These are phyloP conservation scores for Saussurea involucrata DNA, from an alignment of 129 eudicot genomes.

Conservation along the genomic window DNA sequence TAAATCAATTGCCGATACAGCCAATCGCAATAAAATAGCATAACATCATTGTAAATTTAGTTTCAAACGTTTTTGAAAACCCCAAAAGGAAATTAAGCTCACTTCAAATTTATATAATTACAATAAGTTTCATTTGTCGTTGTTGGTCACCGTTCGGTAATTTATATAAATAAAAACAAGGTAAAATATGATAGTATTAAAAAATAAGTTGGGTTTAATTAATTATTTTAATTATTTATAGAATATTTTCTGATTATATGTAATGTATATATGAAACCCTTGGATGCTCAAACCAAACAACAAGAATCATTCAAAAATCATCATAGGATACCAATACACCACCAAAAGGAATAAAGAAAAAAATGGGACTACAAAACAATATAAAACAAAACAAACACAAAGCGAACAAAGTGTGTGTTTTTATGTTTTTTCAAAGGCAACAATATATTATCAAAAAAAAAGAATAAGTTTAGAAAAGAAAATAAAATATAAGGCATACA, in stretches of 20 bases:
- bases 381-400: conserved; percentile 6
- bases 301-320: conserved; percentile 3
- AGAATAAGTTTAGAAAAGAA: no score
- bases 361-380: background rate
- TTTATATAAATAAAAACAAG: background rate
- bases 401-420: background rate
- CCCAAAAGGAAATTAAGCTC: background rate
- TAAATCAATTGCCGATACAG: no score
- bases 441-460: no score
- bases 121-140: background rate
- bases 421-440: no score
- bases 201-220: background rate
- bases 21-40: no score
- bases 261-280: background rate
- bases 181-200: background rate
- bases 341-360: background rate
- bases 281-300: background rate
- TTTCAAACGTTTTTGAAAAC: background rate
- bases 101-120: no score
- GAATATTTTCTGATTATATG: background rate
- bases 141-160: background rate
- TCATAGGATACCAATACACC: conserved; percentile 8
- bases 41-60: background rate
- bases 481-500: no score
- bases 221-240: background rate